These are phyloP conservation scores for Alternaria solani DNA, from an alignment of 2,329 filamentous ascomycete species.

Conservation along the genomic window DNA sequence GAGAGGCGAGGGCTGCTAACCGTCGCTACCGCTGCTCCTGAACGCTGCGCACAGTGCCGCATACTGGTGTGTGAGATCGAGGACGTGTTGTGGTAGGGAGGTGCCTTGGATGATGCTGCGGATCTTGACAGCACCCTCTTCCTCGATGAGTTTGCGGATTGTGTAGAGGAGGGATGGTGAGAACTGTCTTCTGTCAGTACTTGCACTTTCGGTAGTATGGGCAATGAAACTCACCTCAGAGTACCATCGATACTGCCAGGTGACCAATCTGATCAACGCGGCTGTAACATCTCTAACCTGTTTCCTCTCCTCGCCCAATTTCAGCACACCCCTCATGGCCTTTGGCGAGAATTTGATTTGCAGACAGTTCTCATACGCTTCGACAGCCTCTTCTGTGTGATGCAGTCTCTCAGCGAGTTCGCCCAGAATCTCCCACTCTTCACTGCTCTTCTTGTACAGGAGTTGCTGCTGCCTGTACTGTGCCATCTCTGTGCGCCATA, in stretches of 20 bases:
- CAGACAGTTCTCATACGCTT: slow-evolving; percentile 90
- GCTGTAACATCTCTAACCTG: slow-evolving; percentile 83
- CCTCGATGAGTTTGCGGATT: slow-evolving; percentile 92
- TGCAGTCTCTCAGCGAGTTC: slow-evolving; percentile 92
- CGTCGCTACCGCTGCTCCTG: slow-evolving; percentile 90
- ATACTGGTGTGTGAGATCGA: slow-evolving; percentile 96
- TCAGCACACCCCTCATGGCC: slow-evolving; percentile 84
- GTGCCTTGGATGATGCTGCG: slow-evolving; percentile 97
- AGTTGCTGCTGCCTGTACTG: slow-evolving; percentile 93
- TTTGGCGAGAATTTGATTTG: slow-evolving; percentile 91
- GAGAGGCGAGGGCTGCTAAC: slow-evolving; percentile 56
- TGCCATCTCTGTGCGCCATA: slow-evolving; percentile 98
- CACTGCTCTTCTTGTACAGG: slow-evolving; percentile 94
- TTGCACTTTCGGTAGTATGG: no score
- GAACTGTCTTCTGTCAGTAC: slow-evolving; percentile 64
- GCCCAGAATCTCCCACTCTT: slow-evolving; percentile 98
- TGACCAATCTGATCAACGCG: slow-evolving; percentile 88
- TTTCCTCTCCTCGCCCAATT: slow-evolving; percentile 77
- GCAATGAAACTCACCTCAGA: slow-evolving; percentile 71
- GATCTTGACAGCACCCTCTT: slow-evolving; percentile 96
- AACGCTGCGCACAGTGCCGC: slow-evolving; percentile 94
- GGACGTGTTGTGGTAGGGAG: slow-evolving; percentile 87
- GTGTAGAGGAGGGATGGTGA: slow-evolving; percentile 88
- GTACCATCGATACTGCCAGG: slow-evolving; percentile 99
- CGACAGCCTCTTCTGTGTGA: slow-evolving; percentile 87